These are phyloP conservation scores for Backusella psychrophila DNA, from an alignment of 192 early-diverging fungal genomes.

Conservation along the genomic window DNA sequence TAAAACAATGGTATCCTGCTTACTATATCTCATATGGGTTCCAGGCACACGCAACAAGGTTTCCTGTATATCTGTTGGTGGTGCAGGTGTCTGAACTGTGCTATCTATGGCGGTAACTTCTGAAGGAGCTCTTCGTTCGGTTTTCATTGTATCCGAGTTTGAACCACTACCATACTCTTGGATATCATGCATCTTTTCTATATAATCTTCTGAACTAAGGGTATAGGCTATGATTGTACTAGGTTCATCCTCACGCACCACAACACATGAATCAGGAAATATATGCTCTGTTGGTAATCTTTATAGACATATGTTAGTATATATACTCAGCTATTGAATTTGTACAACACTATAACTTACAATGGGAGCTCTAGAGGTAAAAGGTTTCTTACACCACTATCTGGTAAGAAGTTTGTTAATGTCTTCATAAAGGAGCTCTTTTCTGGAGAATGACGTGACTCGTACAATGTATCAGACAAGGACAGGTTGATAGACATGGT, in stretches of 20 bases:
- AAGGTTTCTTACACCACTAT: conserved; percentile 60
- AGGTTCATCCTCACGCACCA: conserved; percentile 90
- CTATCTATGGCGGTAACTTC: not conserved
- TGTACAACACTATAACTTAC: conserved; percentile 39
- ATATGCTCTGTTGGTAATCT: conserved; percentile 81
- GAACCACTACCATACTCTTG: conserved; percentile 24
- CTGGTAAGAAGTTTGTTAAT: conserved; percentile 70
- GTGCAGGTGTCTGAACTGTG: not conserved
- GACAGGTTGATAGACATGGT: not conserved
- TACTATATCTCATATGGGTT: conserved; percentile 75
- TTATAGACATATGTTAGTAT: conserved; percentile 4
- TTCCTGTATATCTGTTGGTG: conserved; percentile 55
- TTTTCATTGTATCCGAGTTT: conserved; percentile 2
- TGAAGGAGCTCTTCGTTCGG: not conserved
- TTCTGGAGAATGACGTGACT: conserved; percentile 28
- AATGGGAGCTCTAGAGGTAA: conserved; percentile 72
- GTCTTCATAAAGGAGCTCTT: conserved; percentile 74
- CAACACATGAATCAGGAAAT: conserved; percentile 79
- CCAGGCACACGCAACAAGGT: conserved; percentile 65
- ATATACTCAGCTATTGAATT: not conserved
- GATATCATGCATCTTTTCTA: conserved; percentile 58
- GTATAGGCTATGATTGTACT: conserved; percentile 93
- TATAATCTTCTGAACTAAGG: conserved; percentile 70
- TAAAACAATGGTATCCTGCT: conserved; percentile 16
- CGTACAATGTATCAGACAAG: not conserved